Conservation (phyloP, 176 grass and related monocot species). For the Ensete glaucum region DNA sequence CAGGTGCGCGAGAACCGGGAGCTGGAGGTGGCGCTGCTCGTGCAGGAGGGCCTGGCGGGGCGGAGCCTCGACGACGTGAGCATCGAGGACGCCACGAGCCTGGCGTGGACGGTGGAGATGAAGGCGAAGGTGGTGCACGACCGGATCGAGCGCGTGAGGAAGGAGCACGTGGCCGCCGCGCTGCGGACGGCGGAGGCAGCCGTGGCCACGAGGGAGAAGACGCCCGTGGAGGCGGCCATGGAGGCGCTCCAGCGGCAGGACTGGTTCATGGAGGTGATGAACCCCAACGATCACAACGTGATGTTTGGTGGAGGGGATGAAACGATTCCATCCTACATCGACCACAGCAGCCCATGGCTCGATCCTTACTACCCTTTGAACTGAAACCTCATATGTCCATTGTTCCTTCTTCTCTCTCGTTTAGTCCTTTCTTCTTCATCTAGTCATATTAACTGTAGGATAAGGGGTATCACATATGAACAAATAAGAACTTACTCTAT, state of each 20-base stretch:
- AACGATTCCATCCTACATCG: neutral
- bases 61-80: neutral
- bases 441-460: no score
- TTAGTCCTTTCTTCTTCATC: no score
- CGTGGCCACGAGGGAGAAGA: conserved; percentile 1
- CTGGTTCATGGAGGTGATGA: conserved; percentile 7
- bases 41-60: conserved; percentile 20
- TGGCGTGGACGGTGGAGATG: conserved; percentile 25
- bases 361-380: conserved; percentile 12
- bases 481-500: no score
- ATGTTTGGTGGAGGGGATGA: conserved; percentile 4
- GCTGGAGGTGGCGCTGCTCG: conserved; percentile 24
- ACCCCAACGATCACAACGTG: neutral
- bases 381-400: neutral
- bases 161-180: neutral
- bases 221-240: conserved; percentile 11
- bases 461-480: no score
- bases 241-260: conserved; percentile 15
- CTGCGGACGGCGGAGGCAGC: neutral
- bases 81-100: conserved; percentile 23
- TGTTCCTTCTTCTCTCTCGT: no score
- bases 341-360: conserved; percentile 1
- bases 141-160: neutral
- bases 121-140: conserved; percentile 11
- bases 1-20: conserved; percentile 20